Conservation (phyloP, 495 filamentous ascomycete genomes). For the Pseudoneurospora amorphoporcata region DNA sequence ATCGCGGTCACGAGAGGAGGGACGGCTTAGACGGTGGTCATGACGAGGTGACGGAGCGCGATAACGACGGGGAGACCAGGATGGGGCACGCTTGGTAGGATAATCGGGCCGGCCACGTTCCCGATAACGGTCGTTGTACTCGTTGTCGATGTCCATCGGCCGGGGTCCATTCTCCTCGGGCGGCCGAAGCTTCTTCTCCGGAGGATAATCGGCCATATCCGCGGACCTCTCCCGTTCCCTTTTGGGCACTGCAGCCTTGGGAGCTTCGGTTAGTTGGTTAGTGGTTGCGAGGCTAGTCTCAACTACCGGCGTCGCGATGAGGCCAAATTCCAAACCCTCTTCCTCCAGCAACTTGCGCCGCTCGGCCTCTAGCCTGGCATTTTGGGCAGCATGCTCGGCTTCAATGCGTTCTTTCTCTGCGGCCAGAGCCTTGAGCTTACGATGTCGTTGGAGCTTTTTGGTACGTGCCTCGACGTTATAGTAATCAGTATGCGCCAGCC, state of each 20-base stretch:
- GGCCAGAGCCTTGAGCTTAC: slow-evolving; percentile 34
- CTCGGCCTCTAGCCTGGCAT: slow-evolving; percentile 26
- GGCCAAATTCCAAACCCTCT: slow-evolving; percentile 15
- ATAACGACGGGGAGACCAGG: slow-evolving; percentile 8
- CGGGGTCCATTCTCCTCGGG: background rate
- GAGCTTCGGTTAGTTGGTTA: background rate
- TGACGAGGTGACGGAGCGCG: slow-evolving; percentile 7
- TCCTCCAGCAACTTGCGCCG: slow-evolving; percentile 20
- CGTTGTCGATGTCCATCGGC: background rate
- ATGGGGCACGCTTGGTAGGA: background rate
- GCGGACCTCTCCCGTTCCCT: background rate
- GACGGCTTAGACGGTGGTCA: slow-evolving; percentile 6
- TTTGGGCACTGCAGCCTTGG: background rate
- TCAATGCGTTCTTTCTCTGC: slow-evolving; percentile 27
- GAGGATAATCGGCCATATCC: background rate
- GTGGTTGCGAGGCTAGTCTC: slow-evolving; percentile 1
- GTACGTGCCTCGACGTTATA: slow-evolving; percentile 40
- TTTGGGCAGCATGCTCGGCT: slow-evolving; percentile 29
- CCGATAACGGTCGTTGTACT: background rate
- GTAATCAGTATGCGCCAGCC: slow-evolving; percentile 51
- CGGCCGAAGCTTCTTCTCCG: background rate
- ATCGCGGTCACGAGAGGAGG: slow-evolving; percentile 12
- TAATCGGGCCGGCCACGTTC: background rate
- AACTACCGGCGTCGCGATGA: slow-evolving; percentile 3
- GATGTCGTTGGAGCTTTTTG: slow-evolving; percentile 34